These are phyloP conservation scores for Arthroderma sp. DNA, from an alignment of 2,329 filamentous ascomycete genomes.

Conservation along the genomic window DNA sequence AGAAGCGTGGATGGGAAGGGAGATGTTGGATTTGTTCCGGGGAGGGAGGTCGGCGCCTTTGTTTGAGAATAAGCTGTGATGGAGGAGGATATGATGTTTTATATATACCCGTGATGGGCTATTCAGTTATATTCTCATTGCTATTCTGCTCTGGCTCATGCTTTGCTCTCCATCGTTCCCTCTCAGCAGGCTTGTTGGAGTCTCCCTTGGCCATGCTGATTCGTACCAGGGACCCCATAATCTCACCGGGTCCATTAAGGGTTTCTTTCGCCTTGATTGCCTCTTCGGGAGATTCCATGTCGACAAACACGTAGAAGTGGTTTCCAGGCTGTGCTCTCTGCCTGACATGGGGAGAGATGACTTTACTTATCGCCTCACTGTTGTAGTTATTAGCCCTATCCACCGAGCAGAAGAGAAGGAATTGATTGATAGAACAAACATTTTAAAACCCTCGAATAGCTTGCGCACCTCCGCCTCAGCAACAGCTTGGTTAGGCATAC, in stretches of 20 bases:
- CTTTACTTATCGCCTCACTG: slow-evolving; percentile 36
- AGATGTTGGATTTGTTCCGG: slow-evolving; percentile 38
- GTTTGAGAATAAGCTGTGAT: slow-evolving; percentile 16
- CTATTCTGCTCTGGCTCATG: not conserved
- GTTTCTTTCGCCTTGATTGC: slow-evolving; percentile 38
- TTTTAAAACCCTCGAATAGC: slow-evolving; percentile 33
- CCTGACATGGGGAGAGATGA: slow-evolving; percentile 46
- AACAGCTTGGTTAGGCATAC: slow-evolving; percentile 28
- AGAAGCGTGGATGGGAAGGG: slow-evolving; percentile 36
- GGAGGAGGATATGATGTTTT: not conserved
- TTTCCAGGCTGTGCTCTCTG: slow-evolving; percentile 40
- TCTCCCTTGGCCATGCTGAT: slow-evolving; percentile 30
- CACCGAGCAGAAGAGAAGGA: not conserved
- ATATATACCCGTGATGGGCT: too few species aligned
- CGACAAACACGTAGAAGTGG: slow-evolving; percentile 54
- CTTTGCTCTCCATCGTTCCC: slow-evolving; percentile 12
- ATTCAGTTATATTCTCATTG: not conserved
- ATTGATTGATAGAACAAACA: slow-evolving; percentile 19
- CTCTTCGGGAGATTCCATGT: slow-evolving; percentile 43
- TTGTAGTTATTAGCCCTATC: not conserved
- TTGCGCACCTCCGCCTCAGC: slow-evolving; percentile 30
- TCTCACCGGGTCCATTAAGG: slow-evolving; percentile 27
- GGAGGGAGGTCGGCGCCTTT: slow-evolving; percentile 26
- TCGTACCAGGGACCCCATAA: slow-evolving; percentile 27
- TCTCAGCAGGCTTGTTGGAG: slow-evolving; percentile 19